Percentiles rank a stretch among this genome's conserved stretches.
These are phyloP conservation scores for Heliamphora pulchella DNA, from an alignment of 179 eudicot species.

Conservation along the genomic window DNA sequence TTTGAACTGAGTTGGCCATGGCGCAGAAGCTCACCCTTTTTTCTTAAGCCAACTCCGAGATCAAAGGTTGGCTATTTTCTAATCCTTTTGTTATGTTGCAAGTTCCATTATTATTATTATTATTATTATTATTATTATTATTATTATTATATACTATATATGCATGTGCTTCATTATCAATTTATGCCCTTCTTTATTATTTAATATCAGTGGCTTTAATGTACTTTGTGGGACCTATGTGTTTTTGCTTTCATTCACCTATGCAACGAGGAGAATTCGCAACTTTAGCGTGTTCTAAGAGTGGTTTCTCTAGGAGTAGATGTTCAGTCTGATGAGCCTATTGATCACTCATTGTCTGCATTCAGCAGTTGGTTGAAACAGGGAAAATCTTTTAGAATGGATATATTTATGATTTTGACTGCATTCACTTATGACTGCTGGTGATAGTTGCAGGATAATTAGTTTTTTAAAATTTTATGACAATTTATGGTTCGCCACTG, in stretches of 20 bases:
- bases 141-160: not conserved
- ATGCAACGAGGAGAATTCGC: not conserved
- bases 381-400: not conserved
- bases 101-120: no score
- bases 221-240: not conserved
- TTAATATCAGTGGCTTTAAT: not conserved
- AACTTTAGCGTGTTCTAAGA: not conserved
- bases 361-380: not conserved
- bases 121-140: not conserved
- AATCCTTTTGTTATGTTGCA: not conserved
- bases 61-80: slow-evolving; percentile 51
- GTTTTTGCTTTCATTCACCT: not conserved
- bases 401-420: not conserved
- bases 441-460: not conserved
- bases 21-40: slow-evolving; percentile 64
- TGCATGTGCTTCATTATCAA: not conserved
- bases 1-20: slow-evolving; percentile 97
- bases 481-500: not conserved
- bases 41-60: slow-evolving; percentile 61
- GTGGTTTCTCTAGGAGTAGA: not conserved
- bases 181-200: not conserved
- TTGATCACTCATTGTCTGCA: not conserved
- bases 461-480: not conserved
- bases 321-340: not conserved
- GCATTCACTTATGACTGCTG: not conserved